A percentile compares a stretch with the other conserved stretches of the same genome.
phyloP scores from a whole-genome alignment of 768 basidiomycete species.

The Suillus weaverae region DNA sequence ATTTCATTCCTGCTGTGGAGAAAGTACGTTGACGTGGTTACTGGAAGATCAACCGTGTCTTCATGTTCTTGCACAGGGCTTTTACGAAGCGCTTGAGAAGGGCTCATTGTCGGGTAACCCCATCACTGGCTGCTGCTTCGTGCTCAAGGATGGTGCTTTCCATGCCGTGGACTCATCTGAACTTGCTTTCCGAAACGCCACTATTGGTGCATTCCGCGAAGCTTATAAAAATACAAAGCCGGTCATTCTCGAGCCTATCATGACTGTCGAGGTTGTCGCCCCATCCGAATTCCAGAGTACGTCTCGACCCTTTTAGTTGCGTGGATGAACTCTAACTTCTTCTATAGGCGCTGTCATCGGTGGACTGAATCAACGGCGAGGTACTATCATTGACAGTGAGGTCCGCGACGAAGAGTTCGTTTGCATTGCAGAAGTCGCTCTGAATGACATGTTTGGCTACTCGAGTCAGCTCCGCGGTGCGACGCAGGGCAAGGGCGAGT shows the following conservation, averaged over 20 bases:
- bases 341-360: conserved; percentile 81
- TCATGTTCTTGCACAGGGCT: conserved; percentile 57
- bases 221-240: conserved; percentile 75
- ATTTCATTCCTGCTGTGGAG: conserved; percentile 93
- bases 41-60: background rate
- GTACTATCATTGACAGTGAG: conserved; percentile 94
- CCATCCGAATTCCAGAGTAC: conserved; percentile 93
- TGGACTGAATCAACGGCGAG: conserved; percentile 87
- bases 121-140: conserved; percentile 81
- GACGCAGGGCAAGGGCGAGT: conserved; percentile 96
- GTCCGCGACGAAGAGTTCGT: conserved; percentile 97
- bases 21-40: conserved; percentile 53
- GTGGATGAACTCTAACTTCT: conserved; percentile 7
- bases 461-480: conserved; percentile 89
- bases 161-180: conserved; percentile 97
- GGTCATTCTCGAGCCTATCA: conserved; percentile 94
- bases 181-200: conserved; percentile 88
- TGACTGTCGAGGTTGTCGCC: conserved; percentile 96
- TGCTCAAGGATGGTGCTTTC: conserved; percentile 88
- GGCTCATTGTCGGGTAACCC: conserved; percentile 87
- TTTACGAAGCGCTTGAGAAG: conserved; percentile 91
- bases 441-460: conserved; percentile 99
- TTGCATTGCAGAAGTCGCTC: conserved; percentile 82
- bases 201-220: conserved; percentile 92
- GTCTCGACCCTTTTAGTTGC: conserved; percentile 18